Evolutionary conservation across 1,284 basidiomycete genomes (phyloP), one percentile per base, ranked within the genome.

Genomic region (Malassezia pachydermatis): DNA sequence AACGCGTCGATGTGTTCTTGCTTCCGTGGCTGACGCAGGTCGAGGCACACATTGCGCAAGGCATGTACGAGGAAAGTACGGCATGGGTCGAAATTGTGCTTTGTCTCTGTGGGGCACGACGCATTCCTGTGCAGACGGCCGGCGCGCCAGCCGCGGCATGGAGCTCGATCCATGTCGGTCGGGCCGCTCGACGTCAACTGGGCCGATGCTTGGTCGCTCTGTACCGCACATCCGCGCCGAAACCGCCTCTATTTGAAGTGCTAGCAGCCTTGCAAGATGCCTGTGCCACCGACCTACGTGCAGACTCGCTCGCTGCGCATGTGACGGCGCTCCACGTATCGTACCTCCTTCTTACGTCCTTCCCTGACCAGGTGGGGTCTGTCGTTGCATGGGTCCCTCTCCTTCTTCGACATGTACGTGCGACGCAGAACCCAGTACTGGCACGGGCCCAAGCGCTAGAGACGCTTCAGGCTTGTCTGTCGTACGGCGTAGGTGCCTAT

Each of bases 341-440:
- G 23, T 89, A 88, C 11, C 86, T 92, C 68, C 75, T 95, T 11
- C 92, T 95, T 82, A 79, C 76, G 35, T 76, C 77, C 8, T 84
- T 84, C 61, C 90, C 92, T 3, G 78, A 55, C 20, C 60, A 94
- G 84, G 83, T 89, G 70, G 95, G 94, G 0, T 13, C 17, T 20
- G 33, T 37, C 88, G 61, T 84, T 89, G 22, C 24, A 39, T 25
- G 34, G 5, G 32, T 45, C 3, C 30, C 37, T 10, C 16, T 45
- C 8, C 41, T 37, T 17, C 14, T 51, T 34, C 50, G 27, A 37
- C 63, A 40, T 47, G 58, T 19, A 57, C 61, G 38, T 48, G 50
- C 19, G 43, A 62, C 7, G 48, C 59, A 48, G 60, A 55, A 37
- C 41, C 56, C 30, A 33, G 58, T 20, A 48, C 50, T 88, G 53